These are phyloP conservation scores for Claviceps pazoutovae DNA, from an alignment of 2,329 filamentous ascomycete genomes.

Conservation along the genomic window DNA sequence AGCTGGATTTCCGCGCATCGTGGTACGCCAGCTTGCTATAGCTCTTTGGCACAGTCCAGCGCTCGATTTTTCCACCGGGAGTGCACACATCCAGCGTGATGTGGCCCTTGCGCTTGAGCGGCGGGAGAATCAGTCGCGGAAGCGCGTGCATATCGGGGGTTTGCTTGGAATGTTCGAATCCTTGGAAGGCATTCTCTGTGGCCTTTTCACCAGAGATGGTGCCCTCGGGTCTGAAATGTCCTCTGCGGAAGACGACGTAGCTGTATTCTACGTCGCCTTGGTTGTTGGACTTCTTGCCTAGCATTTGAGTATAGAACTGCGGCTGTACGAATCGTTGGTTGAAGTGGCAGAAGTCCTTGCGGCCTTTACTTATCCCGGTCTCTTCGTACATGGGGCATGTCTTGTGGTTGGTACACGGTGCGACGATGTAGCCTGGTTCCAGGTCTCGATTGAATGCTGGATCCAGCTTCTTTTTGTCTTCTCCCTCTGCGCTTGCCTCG, in stretches of 20 bases:
- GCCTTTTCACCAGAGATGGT: slow-evolving; percentile 37
- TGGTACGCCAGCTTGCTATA: slow-evolving; percentile 74
- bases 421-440: slow-evolving; percentile 50
- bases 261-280: slow-evolving; percentile 87
- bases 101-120: slow-evolving; percentile 79
- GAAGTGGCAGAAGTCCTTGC: slow-evolving; percentile 88
- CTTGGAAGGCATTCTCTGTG: slow-evolving; percentile 54
- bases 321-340: slow-evolving; percentile 79
- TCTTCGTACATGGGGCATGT: slow-evolving; percentile 78
- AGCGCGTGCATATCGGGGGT: slow-evolving; percentile 50
- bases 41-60: slow-evolving; percentile 80
- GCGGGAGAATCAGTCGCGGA: slow-evolving; percentile 63
- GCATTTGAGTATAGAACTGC: slow-evolving; percentile 62
- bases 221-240: slow-evolving; percentile 26
- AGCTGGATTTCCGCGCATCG: slow-evolving; percentile 77
- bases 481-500: slow-evolving; percentile 11
- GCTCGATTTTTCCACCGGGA: slow-evolving; percentile 68
- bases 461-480: slow-evolving; percentile 18
- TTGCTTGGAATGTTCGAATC: slow-evolving; percentile 44
- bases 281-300: slow-evolving; percentile 56
- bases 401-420: slow-evolving; percentile 77
- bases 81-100: slow-evolving; percentile 87
- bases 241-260: slow-evolving; percentile 75
- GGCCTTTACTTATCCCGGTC: slow-evolving; percentile 54
- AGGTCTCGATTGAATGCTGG: slow-evolving; percentile 28